Evolutionary conservation across 1,284 basidiomycete genomes (phyloP).

Genomic region (Sanghuangporus baumii): DNA sequence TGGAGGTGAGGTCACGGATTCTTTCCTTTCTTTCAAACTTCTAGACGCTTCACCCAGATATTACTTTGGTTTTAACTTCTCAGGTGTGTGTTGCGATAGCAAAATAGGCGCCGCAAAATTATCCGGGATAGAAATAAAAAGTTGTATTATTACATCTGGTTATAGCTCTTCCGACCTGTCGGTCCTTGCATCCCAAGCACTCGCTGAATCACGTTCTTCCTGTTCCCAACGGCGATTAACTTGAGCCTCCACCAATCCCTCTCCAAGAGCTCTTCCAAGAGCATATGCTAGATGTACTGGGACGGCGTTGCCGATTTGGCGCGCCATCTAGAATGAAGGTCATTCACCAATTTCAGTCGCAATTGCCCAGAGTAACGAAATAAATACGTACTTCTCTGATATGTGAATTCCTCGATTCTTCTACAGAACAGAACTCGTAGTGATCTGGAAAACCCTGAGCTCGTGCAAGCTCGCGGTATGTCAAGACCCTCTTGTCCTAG

Average conservation of each 20-base stretch:
- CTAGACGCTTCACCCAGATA: too few species aligned
- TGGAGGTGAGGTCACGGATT: neutral
- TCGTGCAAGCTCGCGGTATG: slow-evolving; percentile 58
- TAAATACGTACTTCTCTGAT: slow-evolving; percentile 42
- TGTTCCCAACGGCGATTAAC: neutral
- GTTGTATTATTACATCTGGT: neutral
- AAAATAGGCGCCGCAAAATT: neutral
- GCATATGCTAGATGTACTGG: slow-evolving; percentile 60
- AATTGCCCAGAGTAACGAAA: neutral
- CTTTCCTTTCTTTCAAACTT: too few species aligned
- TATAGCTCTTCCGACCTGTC: slow-evolving; percentile 2
- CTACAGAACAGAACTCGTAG: slow-evolving; percentile 50
- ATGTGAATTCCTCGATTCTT: slow-evolving; percentile 29
- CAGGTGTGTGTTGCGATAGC: neutral
- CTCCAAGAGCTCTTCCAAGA: slow-evolving; percentile 53
- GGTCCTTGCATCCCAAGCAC: neutral
- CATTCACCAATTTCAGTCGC: neutral
- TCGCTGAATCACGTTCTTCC: neutral
- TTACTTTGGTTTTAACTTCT: too few species aligned
- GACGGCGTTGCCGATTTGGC: slow-evolving; percentile 72
- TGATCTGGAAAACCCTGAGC: slow-evolving; percentile 69
- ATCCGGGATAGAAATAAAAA: neutral
- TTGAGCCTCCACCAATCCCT: slow-evolving; percentile 42
- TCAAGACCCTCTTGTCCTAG: slow-evolving; percentile 63
- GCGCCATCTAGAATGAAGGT: slow-evolving; percentile 38